Conservation (phyloP, 805 yeast species). For the Peterozyma toletana region DNA sequence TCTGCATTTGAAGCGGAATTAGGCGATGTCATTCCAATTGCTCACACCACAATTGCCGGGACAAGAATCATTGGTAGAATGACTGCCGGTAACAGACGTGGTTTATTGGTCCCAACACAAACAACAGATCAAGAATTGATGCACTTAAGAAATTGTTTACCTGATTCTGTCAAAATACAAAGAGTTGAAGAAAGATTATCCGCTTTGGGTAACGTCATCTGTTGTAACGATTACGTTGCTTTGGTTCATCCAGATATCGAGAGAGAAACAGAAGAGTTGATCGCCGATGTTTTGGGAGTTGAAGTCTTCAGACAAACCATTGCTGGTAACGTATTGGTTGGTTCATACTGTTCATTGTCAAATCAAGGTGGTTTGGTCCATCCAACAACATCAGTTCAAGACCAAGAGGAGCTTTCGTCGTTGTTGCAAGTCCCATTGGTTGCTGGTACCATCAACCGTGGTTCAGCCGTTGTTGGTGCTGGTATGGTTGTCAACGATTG, state of each 20-base stretch:
- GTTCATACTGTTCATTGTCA: conserved; percentile 89
- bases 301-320: conserved; percentile 99
- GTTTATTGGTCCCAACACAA: conserved; percentile 92
- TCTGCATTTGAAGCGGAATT: conserved; percentile 97
- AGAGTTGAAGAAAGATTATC: conserved; percentile 96
- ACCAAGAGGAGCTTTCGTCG: conserved; percentile 95
- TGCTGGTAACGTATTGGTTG: conserved; percentile 96
- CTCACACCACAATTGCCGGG: conserved; percentile 97
- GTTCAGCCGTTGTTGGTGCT: conserved; percentile 96
- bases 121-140: conserved; percentile 97
- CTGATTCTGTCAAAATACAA: conserved; percentile 92
- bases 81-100: conserved; percentile 98
- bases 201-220: conserved; percentile 95
- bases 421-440: conserved; percentile 94
- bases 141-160: conserved; percentile 94
- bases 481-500: conserved; percentile 99
- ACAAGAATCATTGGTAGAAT: conserved; percentile 96
- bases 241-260: conserved; percentile 98
- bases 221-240: conserved; percentile 98
- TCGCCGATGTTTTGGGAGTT: conserved; percentile 96
- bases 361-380: conserved; percentile 98
- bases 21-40: conserved; percentile 94
- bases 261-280: conserved; percentile 97
- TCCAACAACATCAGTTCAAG: conserved; percentile 95
- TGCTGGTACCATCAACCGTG: conserved; percentile 98